Evolutionary conservation across 192 early-diverging fungal genomes (phyloP).

Genomic region (Coemansia aciculifera): DNA sequence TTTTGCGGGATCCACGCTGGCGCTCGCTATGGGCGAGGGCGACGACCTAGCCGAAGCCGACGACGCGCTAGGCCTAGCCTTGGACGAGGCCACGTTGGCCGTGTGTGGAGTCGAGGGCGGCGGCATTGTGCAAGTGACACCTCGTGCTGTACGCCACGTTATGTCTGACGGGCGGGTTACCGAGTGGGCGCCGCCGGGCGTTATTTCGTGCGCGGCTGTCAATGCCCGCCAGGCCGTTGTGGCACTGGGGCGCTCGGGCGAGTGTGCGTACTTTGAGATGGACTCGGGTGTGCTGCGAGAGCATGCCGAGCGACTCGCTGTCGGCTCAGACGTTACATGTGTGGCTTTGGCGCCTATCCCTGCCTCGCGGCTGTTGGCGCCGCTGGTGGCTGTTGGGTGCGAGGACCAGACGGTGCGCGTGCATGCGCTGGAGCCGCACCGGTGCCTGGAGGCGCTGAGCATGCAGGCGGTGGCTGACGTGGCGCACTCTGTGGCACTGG

Average conservation of each 20-base stretch:
- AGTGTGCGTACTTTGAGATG: slow-evolving; percentile 91
- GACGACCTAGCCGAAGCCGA: slow-evolving; percentile 93
- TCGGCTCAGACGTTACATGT: slow-evolving; percentile 68
- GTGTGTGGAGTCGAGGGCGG: slow-evolving; percentile 78
- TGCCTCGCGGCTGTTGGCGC: slow-evolving; percentile 67
- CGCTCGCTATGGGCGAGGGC: slow-evolving; percentile 89
- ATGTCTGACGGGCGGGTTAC: slow-evolving; percentile 81
- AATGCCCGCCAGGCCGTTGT: slow-evolving; percentile 84
- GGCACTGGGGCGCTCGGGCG: slow-evolving; percentile 67
- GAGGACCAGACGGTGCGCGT: slow-evolving; percentile 90
- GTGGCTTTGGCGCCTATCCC: slow-evolving; percentile 81
- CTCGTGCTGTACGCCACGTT: slow-evolving; percentile 88
- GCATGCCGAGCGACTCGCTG: slow-evolving; percentile 74
- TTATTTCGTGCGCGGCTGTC: slow-evolving; percentile 76
- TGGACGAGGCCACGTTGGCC: slow-evolving; percentile 79
- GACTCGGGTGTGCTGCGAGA: slow-evolving; percentile 86
- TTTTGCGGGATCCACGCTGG: slow-evolving; percentile 90
- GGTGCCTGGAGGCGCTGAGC: slow-evolving; percentile 72
- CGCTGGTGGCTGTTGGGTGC: slow-evolving; percentile 89
- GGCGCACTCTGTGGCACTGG: slow-evolving; percentile 73
- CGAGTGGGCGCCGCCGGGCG: slow-evolving; percentile 88
- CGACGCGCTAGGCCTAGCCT: slow-evolving; percentile 77
- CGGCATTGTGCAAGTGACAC: slow-evolving; percentile 87
- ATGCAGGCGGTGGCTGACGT: slow-evolving; percentile 71
- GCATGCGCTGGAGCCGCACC: slow-evolving; percentile 76